Base-by-base conservation (phyloP, 306 rosid genomes). In the Pterocarpus santalinus region DNA sequence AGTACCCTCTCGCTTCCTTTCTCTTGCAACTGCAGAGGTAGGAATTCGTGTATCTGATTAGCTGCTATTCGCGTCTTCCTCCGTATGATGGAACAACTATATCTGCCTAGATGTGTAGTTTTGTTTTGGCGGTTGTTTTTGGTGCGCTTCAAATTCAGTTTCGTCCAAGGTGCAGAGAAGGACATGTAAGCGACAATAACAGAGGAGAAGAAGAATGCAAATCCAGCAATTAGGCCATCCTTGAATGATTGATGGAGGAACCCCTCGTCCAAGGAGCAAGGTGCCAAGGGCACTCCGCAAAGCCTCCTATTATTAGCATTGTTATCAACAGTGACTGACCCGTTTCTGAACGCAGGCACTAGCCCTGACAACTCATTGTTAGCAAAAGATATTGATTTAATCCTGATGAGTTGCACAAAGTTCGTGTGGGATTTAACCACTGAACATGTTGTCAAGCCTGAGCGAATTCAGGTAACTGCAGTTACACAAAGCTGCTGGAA, bases 151-250 rank as follows among this genome's bases (percentile, higher is more conserved):
- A 15, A 9, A 1, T 34, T 70, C 47, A 15, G 6, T 17, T 55
- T 60, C 8, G 17, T 8, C 65, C 76, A 56, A 17, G 68, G 65
- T 9, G 14, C 34, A 30, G 12, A 39, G 61, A n/a, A 16, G 52
- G 57, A 60, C 17, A 73, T 33, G 17, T 4, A 68, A 61, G 8
- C 28, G 28, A 22, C 2, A 2, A 67, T 32, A 28, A 47, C 68
- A 68, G 28, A 79, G 57, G 65, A 39, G 9, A 75, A 12, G 4
- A 73, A 49, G 13, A 61, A 51, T 17, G 4, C 43, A 74, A 30
- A 84, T 35, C 87, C 87, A 61, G 51, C 46, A 61, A 69, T 7
- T 39, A 84, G 53, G 15, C 87, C 84, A 10, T 13, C 15, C 46
- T 33, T 84, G 43, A 84, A 61, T 0, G 61, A 68, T 4, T 5